Evolutionary conservation across 169 alveolate genomes (phyloP).

Genomic region (Plasmodium billcollinsi): DNA sequence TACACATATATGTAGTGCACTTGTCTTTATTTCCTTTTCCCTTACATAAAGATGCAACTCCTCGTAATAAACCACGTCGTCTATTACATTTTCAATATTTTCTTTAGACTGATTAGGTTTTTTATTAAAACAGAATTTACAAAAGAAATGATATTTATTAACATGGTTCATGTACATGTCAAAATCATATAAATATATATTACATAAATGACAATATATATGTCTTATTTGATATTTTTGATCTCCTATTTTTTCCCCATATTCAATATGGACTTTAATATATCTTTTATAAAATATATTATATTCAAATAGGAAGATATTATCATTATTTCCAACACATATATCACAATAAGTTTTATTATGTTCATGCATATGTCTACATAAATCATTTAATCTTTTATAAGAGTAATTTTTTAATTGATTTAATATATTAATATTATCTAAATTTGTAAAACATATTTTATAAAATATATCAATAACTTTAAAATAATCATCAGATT

Average conservation of each 20-base stretch:
- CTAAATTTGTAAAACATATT: slow-evolving; percentile 69
- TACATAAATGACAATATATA: slow-evolving; percentile 72
- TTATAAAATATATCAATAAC: slow-evolving; percentile 69
- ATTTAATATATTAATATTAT: slow-evolving; percentile 30
- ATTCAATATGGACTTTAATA: slow-evolving; percentile 55
- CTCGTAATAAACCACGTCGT: slow-evolving; percentile 58
- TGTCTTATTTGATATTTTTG: slow-evolving; percentile 72
- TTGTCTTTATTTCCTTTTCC: background rate
- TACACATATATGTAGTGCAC: background rate
- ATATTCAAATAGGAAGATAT: slow-evolving; percentile 69
- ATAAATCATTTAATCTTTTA: slow-evolving; percentile 42
- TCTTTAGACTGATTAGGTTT: slow-evolving; percentile 19
- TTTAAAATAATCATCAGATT: slow-evolving; percentile 66
- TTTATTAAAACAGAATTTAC: slow-evolving; percentile 75
- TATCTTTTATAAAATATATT: slow-evolving; percentile 54
- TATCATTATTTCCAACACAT: slow-evolving; percentile 71
- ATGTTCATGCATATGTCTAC: slow-evolving; percentile 65
- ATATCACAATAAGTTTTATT: slow-evolving; percentile 71
- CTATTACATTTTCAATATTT: slow-evolving; percentile 16
- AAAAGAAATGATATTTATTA: slow-evolving; percentile 70
- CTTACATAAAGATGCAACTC: slow-evolving; percentile 64
- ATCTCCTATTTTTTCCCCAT: slow-evolving; percentile 57
- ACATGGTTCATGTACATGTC: slow-evolving; percentile 66
- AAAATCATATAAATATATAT: slow-evolving; percentile 58
- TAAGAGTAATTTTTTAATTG: slow-evolving; percentile 47